These are phyloP conservation scores for Pseudonitzschia multiseries DNA, from an alignment of 108 stramenopile species.

Conservation along the genomic window DNA sequence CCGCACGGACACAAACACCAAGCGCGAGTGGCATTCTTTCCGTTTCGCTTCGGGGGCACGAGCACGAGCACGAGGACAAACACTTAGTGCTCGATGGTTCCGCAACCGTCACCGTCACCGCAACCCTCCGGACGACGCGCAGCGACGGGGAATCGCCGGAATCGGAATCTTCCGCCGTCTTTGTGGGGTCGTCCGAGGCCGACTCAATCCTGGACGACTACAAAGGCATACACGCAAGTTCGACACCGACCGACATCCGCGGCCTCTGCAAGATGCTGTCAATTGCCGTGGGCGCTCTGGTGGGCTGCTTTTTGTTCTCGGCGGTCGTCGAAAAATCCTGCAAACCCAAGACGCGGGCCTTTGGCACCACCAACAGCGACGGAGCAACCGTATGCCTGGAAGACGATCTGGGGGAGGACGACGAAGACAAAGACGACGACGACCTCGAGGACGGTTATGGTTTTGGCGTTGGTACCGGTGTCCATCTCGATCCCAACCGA, in stretches of 20 bases:
- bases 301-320: not conserved
- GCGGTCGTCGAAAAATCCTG: not conserved
- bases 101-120: not conserved
- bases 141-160: not conserved
- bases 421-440: not conserved
- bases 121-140: not conserved
- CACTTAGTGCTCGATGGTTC: not conserved
- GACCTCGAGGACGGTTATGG: not conserved
- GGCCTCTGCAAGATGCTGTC: too few relatives aligned
- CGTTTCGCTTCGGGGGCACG: too few relatives aligned
- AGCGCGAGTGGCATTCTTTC: not conserved
- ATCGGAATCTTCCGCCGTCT: too few relatives aligned
- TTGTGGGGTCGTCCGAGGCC: too few relatives aligned
- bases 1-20: not conserved
- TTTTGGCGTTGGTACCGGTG: too few relatives aligned
- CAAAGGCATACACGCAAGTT: too few relatives aligned
- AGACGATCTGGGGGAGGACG: not conserved
- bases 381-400: not conserved
- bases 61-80: too few relatives aligned
- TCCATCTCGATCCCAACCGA: too few relatives aligned
- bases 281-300: not conserved
- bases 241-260: too few relatives aligned
- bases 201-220: too few relatives aligned
- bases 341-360: not conserved
- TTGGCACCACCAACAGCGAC: not conserved